Base-by-base conservation (phyloP, 345 rosid genomes). In the Adansonia digitata region DNA sequence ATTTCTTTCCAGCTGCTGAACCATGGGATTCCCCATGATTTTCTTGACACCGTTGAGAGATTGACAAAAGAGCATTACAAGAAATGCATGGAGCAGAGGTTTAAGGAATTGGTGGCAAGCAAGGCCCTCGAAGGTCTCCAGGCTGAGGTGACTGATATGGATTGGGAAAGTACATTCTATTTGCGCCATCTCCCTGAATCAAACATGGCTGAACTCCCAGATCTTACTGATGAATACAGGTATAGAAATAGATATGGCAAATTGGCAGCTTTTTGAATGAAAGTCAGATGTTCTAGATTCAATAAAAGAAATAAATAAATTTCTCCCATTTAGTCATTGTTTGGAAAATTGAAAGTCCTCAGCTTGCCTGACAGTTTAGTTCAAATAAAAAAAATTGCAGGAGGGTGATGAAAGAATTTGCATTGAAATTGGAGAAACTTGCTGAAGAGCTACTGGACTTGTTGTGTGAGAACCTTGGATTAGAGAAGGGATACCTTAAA, bases 81-180 rank as follows among this genome's bases (percentile, higher is more conserved):
- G 85, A 94, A 88, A 73, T 84, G 95, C 39, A 88, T 91, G 98
- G 95, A 92, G 83, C 89, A 88, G 31, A 88, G 95, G 77, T 94
- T 94, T 77, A 85, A 88, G 55, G 98, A 94, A 68, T 51, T 87
- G 74, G 88, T 92, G 11, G 87, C 88, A 35, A 83, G 93, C 82
- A 90, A 81, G 71, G 95, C 85, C 4, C 89, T 92, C 0, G 93
- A 87, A n/a, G 87, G 81, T 53, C 83, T 88, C 61, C 73, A 78
- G 37, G 59, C 87, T 2, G 97, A 91, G 87, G 86, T 92, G 79
- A 83, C 77, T 20, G 95, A 92, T 71, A 68, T 92, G 86, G 98
- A 94, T 69, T 92, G 98, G 98, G 98, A 94, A 71, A 88, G 91
- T 75, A 94, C 98, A 42, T 94, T 92, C 83, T 77, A 24, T 75